These are phyloP conservation scores for Sugiyamaella floridensis DNA, from an alignment of 805 yeast genomes.

Conservation along the genomic window DNA sequence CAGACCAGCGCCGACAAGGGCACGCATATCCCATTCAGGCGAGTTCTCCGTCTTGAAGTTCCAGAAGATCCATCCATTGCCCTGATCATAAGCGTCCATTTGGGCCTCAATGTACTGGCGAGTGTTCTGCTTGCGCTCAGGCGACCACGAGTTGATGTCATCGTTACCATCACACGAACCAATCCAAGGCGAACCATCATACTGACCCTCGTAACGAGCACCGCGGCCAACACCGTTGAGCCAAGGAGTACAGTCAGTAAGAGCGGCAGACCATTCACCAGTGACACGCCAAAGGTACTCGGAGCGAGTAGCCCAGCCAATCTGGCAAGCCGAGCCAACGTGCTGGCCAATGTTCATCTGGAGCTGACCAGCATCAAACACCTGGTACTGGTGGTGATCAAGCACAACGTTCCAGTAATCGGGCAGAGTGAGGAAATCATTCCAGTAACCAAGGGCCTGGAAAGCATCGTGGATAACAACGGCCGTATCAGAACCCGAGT, in stretches of 20 bases:
- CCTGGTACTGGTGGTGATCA: constrained; percentile 91
- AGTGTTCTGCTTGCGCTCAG: constrained; percentile 46
- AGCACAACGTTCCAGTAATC: constrained; percentile 61
- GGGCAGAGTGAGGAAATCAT: constrained; percentile 40
- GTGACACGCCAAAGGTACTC: constrained; percentile 69
- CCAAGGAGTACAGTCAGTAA: constrained; percentile 88
- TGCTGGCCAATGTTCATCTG: constrained; percentile 55
- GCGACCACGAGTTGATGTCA: constrained; percentile 52
- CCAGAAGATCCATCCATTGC: constrained; percentile 90
- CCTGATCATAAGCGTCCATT: constrained; percentile 69
- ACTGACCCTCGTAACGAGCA: constrained; percentile 67
- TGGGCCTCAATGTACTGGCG: constrained; percentile 83
- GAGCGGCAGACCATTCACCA: constrained; percentile 90
- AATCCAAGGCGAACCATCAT: constrained; percentile 37
- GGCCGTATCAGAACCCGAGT: constrained; percentile 42
- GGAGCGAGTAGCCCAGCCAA: constrained; percentile 38
- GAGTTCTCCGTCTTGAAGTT: constrained; percentile 81
- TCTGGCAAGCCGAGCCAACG: constrained; percentile 45
- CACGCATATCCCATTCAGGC: constrained; percentile 78
- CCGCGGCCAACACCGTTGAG: constrained; percentile 81
- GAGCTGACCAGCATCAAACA: constrained; percentile 61
- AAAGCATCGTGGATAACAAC: constrained; percentile 82
- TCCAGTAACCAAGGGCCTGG: constrained; percentile 54
- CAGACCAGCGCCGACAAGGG: constrained; percentile 48
- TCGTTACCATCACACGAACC: constrained; percentile 57